Evolutionary conservation across 352 stramenopile species (phyloP), one percentile per base, ranked within the genome.

Genomic region (Phytophthora citrophthora): DNA sequence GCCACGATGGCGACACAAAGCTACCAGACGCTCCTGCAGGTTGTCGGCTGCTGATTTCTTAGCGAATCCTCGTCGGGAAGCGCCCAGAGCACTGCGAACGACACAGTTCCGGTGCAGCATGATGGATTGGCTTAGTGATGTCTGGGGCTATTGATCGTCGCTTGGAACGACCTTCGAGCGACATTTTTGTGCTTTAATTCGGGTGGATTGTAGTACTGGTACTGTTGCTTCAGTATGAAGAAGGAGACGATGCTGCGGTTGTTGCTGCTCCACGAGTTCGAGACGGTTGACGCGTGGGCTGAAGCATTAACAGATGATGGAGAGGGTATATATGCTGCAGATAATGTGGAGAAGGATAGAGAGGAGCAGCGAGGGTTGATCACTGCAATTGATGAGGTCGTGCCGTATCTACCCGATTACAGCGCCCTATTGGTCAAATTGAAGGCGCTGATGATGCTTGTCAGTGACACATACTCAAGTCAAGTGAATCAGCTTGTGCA

Each of bases 1-100:
- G 40, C 95, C 95, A 18, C 94, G 88, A 49, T 95, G 81, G 54
- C 93, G 92, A 59, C 88, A 97, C 8, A 98, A 75, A 39, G 79
- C 77, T 12, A 92, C 82, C 15, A 94, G 54, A 60, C 89, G 89
- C 38, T 94, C 86, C 62, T 91, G 82, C 9, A 93, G 61, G 27
- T 75, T 76, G 45, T 54, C 53, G 23, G 43, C 23, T 2, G 49
- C 44, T 18, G 68, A 61, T 57, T 76, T 82, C 62, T 51, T 82
- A 26, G 72, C 72, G 50, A 83, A 80, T 18, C 68, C 54, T 15
- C 76, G 80, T 2, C 56, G 54, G 34, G 61, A 41, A 29, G 29
- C 38, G 51, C 48, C 41, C 5, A 67, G 34, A 8, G 24, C 34
- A 32, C 40, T 44, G 9, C 64, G 52, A 20, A 11, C 5, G 31